Percentiles rank a stretch among this genome's conserved stretches.
These are phyloP conservation scores for Pulicaria dysenterica DNA, from an alignment of 129 eudicot genomes.

Conservation along the genomic window DNA sequence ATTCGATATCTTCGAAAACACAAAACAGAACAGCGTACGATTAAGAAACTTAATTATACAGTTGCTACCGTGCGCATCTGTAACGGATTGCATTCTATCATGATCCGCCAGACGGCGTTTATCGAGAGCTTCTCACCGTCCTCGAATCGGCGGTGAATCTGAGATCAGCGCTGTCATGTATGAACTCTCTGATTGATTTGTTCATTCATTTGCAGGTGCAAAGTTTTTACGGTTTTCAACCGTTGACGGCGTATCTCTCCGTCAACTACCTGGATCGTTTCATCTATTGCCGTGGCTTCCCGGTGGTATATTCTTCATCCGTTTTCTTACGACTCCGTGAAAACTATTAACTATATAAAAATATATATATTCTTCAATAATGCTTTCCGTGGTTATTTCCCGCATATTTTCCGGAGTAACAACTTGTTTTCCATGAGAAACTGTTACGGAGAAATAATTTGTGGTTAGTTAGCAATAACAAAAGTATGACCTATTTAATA, in stretches of 20 bases:
- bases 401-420: background rate
- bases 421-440: background rate
- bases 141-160: conserved; percentile 6
- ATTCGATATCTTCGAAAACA: conserved; percentile 4
- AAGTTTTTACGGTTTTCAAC: conserved; percentile 73
- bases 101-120: conserved; percentile 1
- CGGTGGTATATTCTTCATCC: conserved; percentile 55
- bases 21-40: background rate
- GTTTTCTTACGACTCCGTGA: background rate
- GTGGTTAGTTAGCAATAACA: too few species aligned
- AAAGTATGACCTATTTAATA: too few species aligned
- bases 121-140: background rate
- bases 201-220: conserved; percentile 56
- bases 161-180: background rate
- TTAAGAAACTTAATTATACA: conserved; percentile 18
- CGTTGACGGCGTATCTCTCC: conserved; percentile 88
- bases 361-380: too few species aligned
- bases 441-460: too few species aligned
- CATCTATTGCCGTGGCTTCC: conserved; percentile 62
- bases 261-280: conserved; percentile 92
- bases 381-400: background rate
- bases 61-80: conserved; percentile 3
- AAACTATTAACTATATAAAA: background rate
- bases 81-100: background rate
- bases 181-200: background rate